Evolutionary conservation across 345 rosid genomes (phyloP), one percentile per base, ranked within the genome.

Genomic region (Erucastrum elatum): DNA sequence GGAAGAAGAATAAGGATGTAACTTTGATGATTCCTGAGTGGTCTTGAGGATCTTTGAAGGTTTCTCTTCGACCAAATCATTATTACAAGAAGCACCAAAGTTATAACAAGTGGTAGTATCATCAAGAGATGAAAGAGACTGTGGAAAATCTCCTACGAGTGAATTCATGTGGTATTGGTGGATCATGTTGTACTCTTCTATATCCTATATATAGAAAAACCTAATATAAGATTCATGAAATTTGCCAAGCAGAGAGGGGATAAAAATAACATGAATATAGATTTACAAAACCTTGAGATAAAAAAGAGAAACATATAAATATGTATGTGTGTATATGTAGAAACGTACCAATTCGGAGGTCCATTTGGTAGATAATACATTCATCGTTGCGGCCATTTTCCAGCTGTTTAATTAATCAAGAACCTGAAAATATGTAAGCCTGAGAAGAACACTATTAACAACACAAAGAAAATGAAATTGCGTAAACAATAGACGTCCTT

Each of bases 161-260:
- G 81, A 44, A 25, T 71, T 65, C 81, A 78, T 78, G 61, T 72
- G 72, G 61, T 56, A 72, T 65, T 78, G 77, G 33, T 78, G 77
- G 60, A 78, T 78, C 59, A 71, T 63, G 35, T 25, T 64, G 49
- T 46, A 68, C 17, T 78, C 81, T 53, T 78, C 81, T 30, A 78
- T 41, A 15, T 71, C 81, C 81, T 78, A 72, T 51, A 55, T 78
- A 72, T 51, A 55, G 8, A 62, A 60, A 31, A 44, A 60, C 5
- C 25, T 31, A 60, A 61, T 12, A 41, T n/a, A 17, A 16, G 26
- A 17, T 29, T 68, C 67, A 59, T 12, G 12, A 76, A 75, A 17
- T 66, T 35, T 35, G 9, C 12, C 4, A 13, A 66, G 2, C 37
- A 9, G 25, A 56, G 41, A 17, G 37, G 5, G 2, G 15, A 44